Evolutionary conservation across 148 eudicot species (phyloP), one percentile per base, ranked within the genome.

Genomic region (Polygonum aviculare): DNA sequence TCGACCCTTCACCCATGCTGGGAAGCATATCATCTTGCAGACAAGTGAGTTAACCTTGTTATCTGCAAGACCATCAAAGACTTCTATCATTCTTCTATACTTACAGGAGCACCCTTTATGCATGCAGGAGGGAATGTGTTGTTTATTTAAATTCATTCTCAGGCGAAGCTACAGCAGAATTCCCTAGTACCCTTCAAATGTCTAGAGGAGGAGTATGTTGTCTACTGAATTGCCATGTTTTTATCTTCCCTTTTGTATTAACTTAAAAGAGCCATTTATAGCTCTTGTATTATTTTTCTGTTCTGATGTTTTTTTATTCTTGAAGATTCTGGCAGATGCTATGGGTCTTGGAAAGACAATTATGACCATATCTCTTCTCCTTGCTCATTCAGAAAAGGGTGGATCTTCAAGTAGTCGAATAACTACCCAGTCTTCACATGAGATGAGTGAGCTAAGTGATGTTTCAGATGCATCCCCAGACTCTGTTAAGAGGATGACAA

Each of bases 261-360:
- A 59, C 7, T 33, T 57, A 9, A 57, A 6, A 57, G 63, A 57
- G 45, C 22, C 59, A 47, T 12, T 79, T 16, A 73, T 71, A 69
- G 48, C 33, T 76, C 19, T 78, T 57, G 7, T 76, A 26, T 79
- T 57, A 9, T 73, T 76, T 78, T 39, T 62, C 22, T 48, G 38
- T 73, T 63, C 65, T 88, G 80, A 91, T 45, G 69, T 41, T 60
- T 65, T 67, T 12, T 65, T 82, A 77, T 72, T 21, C 77, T 70
- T 83, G 79, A 78, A 95, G 99, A 93, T 95, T 77, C 81, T 95
- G 82, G 99, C 99, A 86, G 99, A 95, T 92, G 87, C 99, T 77
- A 95, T 95, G 99, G 99, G 99, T 79, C 99, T 95, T 82, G 99
- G 99, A 75, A 95, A 95, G 90, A 95, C 99, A 31, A 92, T 95